A percentile compares a stretch with the other conserved stretches of the same genome.
phyloP scores from a whole-genome alignment of 2,329 filamentous ascomycete species.

The Penicillium sumatraense region DNA sequence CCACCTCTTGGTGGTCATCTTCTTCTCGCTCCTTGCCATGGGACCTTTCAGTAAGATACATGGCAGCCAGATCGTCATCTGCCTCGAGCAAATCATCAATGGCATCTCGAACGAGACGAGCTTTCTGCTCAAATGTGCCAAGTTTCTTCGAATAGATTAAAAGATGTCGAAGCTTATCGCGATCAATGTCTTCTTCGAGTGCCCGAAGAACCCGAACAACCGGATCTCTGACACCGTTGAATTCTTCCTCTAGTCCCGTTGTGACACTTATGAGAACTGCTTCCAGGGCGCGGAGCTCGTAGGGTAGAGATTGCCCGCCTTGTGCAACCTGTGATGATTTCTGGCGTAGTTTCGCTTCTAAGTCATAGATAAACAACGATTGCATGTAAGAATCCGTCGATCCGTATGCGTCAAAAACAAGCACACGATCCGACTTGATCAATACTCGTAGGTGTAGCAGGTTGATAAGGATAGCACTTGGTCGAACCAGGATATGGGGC shows the following conservation, averaged over 20 bases:
- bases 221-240: conserved; percentile 89
- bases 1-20: conserved; percentile 92
- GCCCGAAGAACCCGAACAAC: conserved; percentile 87
- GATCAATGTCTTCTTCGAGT: conserved; percentile 93
- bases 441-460: conserved; percentile 94
- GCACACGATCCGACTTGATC: conserved; percentile 90
- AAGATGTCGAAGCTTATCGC: conserved; percentile 87
- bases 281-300: conserved; percentile 95
- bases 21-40: conserved; percentile 73
- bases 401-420: conserved; percentile 95
- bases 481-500: conserved; percentile 91
- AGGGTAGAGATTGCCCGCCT: conserved; percentile 68
- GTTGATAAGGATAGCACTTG: conserved; percentile 91
- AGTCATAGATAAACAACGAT: conserved; percentile 95
- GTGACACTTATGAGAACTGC: conserved; percentile 94
- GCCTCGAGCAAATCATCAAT: conserved; percentile 95
- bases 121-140: conserved; percentile 97
- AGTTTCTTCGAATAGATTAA: conserved; percentile 94
- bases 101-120: conserved; percentile 87
- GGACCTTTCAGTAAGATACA: conserved; percentile 93
- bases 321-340: conserved; percentile 59
- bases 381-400: conserved; percentile 94
- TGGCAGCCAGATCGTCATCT: conserved; percentile 89
- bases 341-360: conserved; percentile 89
- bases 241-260: conserved; percentile 87